Evolutionary conservation across 257 asterid genomes (phyloP).

Genomic region (Sherardia arvensis): DNA sequence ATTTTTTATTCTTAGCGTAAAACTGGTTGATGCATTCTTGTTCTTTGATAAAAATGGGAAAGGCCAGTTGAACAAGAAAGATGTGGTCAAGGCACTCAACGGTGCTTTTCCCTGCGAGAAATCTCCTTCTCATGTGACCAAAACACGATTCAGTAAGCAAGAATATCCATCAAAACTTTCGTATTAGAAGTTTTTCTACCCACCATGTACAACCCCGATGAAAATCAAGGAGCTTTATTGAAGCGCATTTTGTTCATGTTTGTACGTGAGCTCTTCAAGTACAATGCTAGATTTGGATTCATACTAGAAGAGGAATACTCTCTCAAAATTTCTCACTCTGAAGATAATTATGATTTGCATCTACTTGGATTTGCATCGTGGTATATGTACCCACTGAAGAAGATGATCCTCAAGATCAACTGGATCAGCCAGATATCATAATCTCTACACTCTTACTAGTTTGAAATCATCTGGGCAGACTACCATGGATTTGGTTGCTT

Average conservation of each 20-base stretch:
- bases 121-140: constrained; percentile 41
- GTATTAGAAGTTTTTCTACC: background rate
- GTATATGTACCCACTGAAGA: background rate
- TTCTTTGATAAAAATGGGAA: constrained; percentile 45
- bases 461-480: background rate
- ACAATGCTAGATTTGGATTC: too few species aligned
- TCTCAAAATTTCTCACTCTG: background rate
- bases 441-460: background rate
- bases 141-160: constrained; percentile 33
- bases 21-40: constrained; percentile 36
- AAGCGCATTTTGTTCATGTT: background rate
- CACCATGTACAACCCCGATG: background rate
- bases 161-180: background rate
- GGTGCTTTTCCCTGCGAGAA: constrained; percentile 41
- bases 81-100: constrained; percentile 36
- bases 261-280: background rate
- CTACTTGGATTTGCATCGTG: background rate
- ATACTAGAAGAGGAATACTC: background rate
- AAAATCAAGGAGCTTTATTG: background rate
- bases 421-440: background rate
- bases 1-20: too few species aligned
- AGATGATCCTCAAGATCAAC: background rate
- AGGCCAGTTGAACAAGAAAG: constrained; percentile 38
- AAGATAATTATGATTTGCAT: background rate
- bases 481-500: background rate